These are phyloP conservation scores for Pyrenophora teres DNA, from an alignment of 2,329 filamentous ascomycete species.

Conservation along the genomic window DNA sequence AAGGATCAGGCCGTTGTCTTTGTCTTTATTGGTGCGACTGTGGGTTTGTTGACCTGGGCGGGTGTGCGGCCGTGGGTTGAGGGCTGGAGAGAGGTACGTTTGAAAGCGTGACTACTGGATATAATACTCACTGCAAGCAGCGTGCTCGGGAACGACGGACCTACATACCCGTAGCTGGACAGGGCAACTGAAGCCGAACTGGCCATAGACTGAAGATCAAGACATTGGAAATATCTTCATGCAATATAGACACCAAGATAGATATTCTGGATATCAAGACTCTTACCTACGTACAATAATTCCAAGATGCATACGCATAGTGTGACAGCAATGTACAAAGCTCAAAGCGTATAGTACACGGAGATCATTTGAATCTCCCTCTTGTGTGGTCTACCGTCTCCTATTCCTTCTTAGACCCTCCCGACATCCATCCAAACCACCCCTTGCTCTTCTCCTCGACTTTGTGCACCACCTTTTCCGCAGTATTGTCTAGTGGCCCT, in stretches of 20 bases:
- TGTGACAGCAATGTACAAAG: slow-evolving; percentile 44
- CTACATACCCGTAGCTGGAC: slow-evolving; percentile 57
- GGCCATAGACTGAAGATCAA: slow-evolving; percentile 2
- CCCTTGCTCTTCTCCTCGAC: slow-evolving; percentile 48
- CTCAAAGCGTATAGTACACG: slow-evolving; percentile 42
- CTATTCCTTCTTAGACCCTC: slow-evolving; percentile 45
- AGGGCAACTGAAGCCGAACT: slow-evolving; percentile 21
- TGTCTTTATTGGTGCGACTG: slow-evolving; percentile 68
- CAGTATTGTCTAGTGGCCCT: slow-evolving; percentile 54
- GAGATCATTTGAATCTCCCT: slow-evolving; percentile 9
- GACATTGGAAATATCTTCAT: background rate
- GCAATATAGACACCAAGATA: slow-evolving; percentile 35
- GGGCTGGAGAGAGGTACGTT: slow-evolving; percentile 58
- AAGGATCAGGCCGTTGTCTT: slow-evolving; percentile 70
- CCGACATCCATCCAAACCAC: slow-evolving; percentile 53
- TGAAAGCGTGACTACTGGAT: background rate
- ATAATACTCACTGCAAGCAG: slow-evolving; percentile 32
- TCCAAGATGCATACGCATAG: slow-evolving; percentile 43
- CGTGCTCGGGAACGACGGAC: slow-evolving; percentile 54
- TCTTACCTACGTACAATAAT: slow-evolving; percentile 29
- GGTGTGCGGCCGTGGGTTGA: slow-evolving; percentile 63
- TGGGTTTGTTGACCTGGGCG: slow-evolving; percentile 65
- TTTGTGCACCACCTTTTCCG: slow-evolving; percentile 46
- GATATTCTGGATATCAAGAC: slow-evolving; percentile 32
- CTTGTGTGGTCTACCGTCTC: slow-evolving; percentile 2